Evolutionary conservation across 257 asterid species (phyloP), one percentile per base, ranked within the genome.

Genomic region (Scutellaria barbata): DNA sequence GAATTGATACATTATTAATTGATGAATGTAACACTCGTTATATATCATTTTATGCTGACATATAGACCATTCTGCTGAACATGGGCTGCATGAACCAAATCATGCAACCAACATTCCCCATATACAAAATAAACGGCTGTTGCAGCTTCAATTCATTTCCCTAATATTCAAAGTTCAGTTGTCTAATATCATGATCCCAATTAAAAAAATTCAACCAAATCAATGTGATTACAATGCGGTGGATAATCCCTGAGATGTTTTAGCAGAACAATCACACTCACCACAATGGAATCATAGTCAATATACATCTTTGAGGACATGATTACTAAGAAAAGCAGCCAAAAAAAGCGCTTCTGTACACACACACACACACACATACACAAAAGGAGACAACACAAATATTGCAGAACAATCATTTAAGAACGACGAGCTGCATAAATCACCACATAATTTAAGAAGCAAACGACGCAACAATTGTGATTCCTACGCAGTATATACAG

Each of bases 321-420:
- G 20, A 47, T 20, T 18, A 66, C 55, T 56, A 65, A 74, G 54
- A 56, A 45, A 45, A 41, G 3, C 7, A 47, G 12, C 25, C 39
- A 17, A 55, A 43, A 17, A 55, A 43, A 47, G 2, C 33, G 54
- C 39, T 72, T 46, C 33, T 22, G 42, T 13, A 8, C 69, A 57
- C 6, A 25, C 25, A 22, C 1, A 22, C 1, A 22, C 2, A 52
- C n/a, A n/a, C n/a, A n/a, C n/a, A n/a, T n/a, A n/a, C n/a, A 60
- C 53, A 11, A 20, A 33, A 61, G 25, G 33, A 16, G 2, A 37
- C 39, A 42, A 10, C 61, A 35, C 51, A 42, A 37, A 63, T 62
- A 18, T 20, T 4, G 54, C 62, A 55, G 67, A 61, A 37, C 54
- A 39, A 71, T 25, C 7, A 46, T 55, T 71, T 14, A 37, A 71